Evolutionary conservation across 148 eudicot species (phyloP).

Genomic region (Camellia lanceoleosa): DNA sequence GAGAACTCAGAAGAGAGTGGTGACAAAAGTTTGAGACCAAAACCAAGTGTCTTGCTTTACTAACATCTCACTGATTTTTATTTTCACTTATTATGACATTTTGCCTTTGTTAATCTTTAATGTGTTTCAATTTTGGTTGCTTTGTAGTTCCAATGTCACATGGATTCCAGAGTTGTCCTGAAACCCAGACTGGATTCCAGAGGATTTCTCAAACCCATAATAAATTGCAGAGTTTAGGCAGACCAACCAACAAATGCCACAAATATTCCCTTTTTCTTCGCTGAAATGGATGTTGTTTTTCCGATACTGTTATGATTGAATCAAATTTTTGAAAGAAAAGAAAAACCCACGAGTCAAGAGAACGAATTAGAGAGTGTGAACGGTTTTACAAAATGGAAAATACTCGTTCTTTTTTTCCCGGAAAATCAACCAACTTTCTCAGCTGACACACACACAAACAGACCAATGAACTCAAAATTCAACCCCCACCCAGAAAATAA

Average conservation of each 20-base stretch:
- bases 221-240: too few relatives aligned
- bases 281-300: conserved; percentile 22
- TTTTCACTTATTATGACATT: too few relatives aligned
- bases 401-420: not conserved
- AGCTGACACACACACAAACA: conserved; percentile 33
- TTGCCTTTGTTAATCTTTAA: too few relatives aligned
- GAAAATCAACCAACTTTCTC: conserved; percentile 22
- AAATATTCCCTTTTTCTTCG: not conserved
- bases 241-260: not conserved
- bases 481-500: not conserved
- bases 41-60: too few relatives aligned
- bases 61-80: too few relatives aligned
- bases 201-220: too few relatives aligned
- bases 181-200: too few relatives aligned
- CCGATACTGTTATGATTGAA: conserved; percentile 11
- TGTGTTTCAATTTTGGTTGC: too few relatives aligned
- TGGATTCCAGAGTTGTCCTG: too few relatives aligned
- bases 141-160: too few relatives aligned
- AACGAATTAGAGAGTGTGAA: conserved; percentile 18
- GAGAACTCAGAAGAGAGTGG: too few relatives aligned
- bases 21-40: too few relatives aligned
- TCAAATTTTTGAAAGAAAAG: not conserved
- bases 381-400: not conserved
- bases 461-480: conserved; percentile 27
- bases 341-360: conserved; percentile 16